Evolutionary conservation across 306 rosid genomes (phyloP).

Genomic region (Prunus mume): DNA sequence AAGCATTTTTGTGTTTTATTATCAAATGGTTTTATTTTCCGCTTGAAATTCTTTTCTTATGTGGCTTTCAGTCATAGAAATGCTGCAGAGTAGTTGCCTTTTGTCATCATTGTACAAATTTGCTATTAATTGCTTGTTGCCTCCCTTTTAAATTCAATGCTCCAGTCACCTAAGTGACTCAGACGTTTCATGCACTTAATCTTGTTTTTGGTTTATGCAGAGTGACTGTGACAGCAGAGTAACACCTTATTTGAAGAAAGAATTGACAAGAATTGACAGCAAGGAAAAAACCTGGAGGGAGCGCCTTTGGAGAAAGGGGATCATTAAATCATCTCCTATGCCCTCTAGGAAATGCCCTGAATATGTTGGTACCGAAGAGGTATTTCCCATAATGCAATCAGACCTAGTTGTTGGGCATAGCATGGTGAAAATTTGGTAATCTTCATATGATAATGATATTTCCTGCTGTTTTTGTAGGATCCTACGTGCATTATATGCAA

Average conservation of each 20-base stretch:
- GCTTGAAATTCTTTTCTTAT: background rate
- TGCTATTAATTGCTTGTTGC: background rate
- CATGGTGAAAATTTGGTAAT: constrained; percentile 15
- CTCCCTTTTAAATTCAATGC: background rate
- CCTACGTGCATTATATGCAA: constrained; percentile 86
- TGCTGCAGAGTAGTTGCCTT: background rate
- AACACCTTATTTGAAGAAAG: constrained; percentile 71
- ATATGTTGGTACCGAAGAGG: constrained; percentile 89
- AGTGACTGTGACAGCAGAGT: constrained; percentile 56
- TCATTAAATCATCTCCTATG: constrained; percentile 67
- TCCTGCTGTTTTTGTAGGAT: constrained; percentile 57
- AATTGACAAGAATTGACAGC: constrained; percentile 55
- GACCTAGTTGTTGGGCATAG: background rate
- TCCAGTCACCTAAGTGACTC: background rate
- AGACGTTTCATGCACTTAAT: constrained; percentile 24
- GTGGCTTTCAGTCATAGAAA: background rate
- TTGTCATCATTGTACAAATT: background rate
- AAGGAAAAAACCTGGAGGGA: constrained; percentile 84
- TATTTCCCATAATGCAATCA: constrained; percentile 15
- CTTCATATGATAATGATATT: constrained; percentile 14
- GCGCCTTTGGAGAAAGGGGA: constrained; percentile 86
- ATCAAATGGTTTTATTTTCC: background rate
- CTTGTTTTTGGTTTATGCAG: constrained; percentile 42
- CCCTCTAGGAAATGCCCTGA: constrained; percentile 69
- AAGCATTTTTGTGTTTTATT: background rate